Evolutionary conservation across 345 rosid species (phyloP), one percentile per base, ranked within the genome.

Genomic region (Sonneratia caseolaris): DNA sequence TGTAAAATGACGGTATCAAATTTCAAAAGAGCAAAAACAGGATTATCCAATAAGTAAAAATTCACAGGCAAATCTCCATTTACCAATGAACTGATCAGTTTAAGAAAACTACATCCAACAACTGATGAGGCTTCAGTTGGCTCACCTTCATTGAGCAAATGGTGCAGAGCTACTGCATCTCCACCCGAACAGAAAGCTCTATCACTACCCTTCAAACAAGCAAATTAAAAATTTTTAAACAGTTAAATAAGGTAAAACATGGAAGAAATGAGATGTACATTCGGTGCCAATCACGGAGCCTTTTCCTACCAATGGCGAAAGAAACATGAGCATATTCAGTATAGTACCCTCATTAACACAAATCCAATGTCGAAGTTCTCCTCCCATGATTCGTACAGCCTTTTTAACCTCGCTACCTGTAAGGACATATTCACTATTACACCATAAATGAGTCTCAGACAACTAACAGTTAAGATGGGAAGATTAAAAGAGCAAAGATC

Each of bases 371-470:
- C 88, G 0, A 96, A 89, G 65, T 90, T 95, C 74, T 92, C 98
- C 83, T 95, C 96, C 99, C 99, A 95, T 24, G 91, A 90, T 66
- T 89, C 97, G 66, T 92, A 95, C 35, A 95, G 79, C 82, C 88
- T 88, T 71, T 79, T 86, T 69, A 92, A 79, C 75, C 97, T 83
- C 72, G 88, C 84, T 56, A 82, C 88, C 99, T 89, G 76, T 4
- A 51, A 76, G 75, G 1, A 55, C 13, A 40, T 49, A 18, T 32
- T 42, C 48, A 38, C 43, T 51, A 68, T 37, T 22, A 27, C 37
- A 40, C 38, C 6, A 67, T 16, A 21, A 4, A 66, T 38, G 42
- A 37, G 51, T 18, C 10, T n/a, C 36, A 71, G 51, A 64, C 0
- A 21, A 73, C 24, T 14, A 56, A 64, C 14, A 14, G 45, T 4